Evolutionary conservation across 257 asterid genomes (phyloP).

Genomic region (Mitragyna speciosa): DNA sequence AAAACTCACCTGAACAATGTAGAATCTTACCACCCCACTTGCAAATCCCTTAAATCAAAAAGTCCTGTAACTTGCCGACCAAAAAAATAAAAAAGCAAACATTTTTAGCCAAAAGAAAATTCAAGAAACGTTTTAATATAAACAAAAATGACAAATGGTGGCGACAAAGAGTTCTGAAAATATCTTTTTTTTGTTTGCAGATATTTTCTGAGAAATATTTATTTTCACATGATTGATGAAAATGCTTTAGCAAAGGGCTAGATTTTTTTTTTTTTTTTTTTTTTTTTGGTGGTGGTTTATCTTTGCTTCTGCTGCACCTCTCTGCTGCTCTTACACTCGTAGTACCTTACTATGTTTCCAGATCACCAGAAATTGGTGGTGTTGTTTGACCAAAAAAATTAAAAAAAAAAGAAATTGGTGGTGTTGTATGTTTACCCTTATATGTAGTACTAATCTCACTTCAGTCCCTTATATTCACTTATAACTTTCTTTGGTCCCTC

Average conservation of each 20-base stretch:
- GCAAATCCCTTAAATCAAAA: slow-evolving; percentile 4
- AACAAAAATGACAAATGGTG: not conserved
- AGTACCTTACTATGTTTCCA: not conserved
- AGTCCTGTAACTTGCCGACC: not conserved
- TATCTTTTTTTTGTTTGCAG: not conserved
- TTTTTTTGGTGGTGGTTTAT: not conserved
- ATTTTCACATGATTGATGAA: not conserved
- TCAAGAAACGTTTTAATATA: not conserved
- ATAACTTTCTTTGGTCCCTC: not conserved
- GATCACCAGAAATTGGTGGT: not conserved
- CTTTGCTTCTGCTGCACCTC: not conserved
- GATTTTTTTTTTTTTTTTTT: slow-evolving; percentile 4
- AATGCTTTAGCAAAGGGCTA: not conserved
- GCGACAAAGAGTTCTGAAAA: slow-evolving; percentile 7
- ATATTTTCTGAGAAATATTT: not conserved
- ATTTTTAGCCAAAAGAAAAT: slow-evolving; percentile 2
- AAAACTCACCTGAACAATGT: slow-evolving; percentile 19
- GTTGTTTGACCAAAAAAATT: no score
- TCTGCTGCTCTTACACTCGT: slow-evolving; percentile 13
- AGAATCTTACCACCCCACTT: not conserved
- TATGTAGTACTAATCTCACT: not conserved
- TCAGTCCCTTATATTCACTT: not conserved
- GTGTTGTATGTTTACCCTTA: not conserved
- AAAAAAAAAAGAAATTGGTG: not conserved
- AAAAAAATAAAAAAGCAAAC: not conserved